These are phyloP conservation scores for Tetracladium setigerum DNA, from an alignment of 495 filamentous ascomycete species.

Conservation along the genomic window DNA sequence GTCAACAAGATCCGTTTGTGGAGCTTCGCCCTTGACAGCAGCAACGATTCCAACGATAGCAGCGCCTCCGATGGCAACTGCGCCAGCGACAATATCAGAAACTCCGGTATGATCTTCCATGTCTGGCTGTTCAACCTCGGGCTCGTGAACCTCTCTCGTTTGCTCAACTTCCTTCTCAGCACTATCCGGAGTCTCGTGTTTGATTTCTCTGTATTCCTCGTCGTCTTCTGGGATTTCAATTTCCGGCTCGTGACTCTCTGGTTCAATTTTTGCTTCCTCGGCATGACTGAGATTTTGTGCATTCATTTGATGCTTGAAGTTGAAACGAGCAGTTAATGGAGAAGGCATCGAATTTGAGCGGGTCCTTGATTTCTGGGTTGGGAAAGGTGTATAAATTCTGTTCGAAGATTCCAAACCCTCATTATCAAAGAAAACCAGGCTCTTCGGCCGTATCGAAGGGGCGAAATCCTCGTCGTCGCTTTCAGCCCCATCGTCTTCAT, in stretches of 20 bases:
- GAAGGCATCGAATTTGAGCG: conserved; percentile 49
- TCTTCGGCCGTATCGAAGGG: conserved; percentile 46
- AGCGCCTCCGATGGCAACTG: conserved; percentile 10
- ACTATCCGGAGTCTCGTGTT: neutral
- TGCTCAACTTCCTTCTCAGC: conserved; percentile 1
- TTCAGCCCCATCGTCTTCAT: conserved; percentile 39
- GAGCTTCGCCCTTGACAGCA: conserved; percentile 15
- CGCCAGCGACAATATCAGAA: conserved; percentile 14
- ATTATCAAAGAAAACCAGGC: conserved; percentile 43
- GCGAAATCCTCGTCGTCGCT: conserved; percentile 23
- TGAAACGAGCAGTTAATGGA: conserved; percentile 14
- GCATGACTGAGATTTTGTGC: neutral
- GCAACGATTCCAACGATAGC: conserved; percentile 12
- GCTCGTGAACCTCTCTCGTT: neutral
- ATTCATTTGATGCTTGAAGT: conserved; percentile 15
- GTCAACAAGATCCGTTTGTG: conserved; percentile 20
- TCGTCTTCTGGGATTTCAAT: neutral
- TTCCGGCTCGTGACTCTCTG: neutral
- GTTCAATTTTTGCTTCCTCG: neutral
- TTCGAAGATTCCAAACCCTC: conserved; percentile 15
- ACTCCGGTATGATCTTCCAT: conserved; percentile 1
- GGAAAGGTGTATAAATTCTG: conserved; percentile 25
- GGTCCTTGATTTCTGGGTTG: conserved; percentile 30
- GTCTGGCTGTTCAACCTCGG: neutral
- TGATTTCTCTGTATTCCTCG: neutral